These are phyloP conservation scores for Chaetomium cochliodes DNA, from an alignment of 495 filamentous ascomycete species.

Conservation along the genomic window DNA sequence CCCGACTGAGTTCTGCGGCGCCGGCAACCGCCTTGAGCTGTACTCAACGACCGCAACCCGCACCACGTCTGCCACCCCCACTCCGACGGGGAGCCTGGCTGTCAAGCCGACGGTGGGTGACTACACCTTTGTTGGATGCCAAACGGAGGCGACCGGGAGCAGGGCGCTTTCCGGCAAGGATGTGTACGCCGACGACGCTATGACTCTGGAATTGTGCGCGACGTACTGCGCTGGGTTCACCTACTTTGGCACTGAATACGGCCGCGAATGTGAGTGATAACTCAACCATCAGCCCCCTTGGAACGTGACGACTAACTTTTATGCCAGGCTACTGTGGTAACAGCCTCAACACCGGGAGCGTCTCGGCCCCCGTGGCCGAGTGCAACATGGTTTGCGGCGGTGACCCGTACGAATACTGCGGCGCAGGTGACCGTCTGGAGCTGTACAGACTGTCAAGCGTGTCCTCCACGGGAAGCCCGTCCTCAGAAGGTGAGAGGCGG, in stretches of 20 bases:
- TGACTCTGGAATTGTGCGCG: constrained; percentile 48
- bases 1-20: constrained; percentile 45
- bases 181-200: constrained; percentile 31
- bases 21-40: constrained; percentile 45
- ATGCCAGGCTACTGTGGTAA: constrained; percentile 41
- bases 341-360: constrained; percentile 35
- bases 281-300: background rate
- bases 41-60: constrained; percentile 46
- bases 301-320: constrained; percentile 2
- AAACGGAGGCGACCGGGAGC: constrained; percentile 40
- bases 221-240: constrained; percentile 39
- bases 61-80: constrained; percentile 35
- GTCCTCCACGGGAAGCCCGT: constrained; percentile 2
- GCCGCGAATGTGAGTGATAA: constrained; percentile 36
- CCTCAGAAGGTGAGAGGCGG: constrained; percentile 20
- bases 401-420: constrained; percentile 43
- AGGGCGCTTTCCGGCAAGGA: constrained; percentile 33
- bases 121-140: constrained; percentile 47
- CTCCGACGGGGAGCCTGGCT: constrained; percentile 38
- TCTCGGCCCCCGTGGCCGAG: constrained; percentile 31
- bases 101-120: constrained; percentile 38
- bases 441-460: constrained; percentile 35
- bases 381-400: constrained; percentile 48
- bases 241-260: constrained; percentile 47
- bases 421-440: constrained; percentile 43